Percentiles rank a stretch among this genome's conserved stretches.
phyloP scores from a whole-genome alignment of 805 yeast genomes.

The Pichia exigua region DNA sequence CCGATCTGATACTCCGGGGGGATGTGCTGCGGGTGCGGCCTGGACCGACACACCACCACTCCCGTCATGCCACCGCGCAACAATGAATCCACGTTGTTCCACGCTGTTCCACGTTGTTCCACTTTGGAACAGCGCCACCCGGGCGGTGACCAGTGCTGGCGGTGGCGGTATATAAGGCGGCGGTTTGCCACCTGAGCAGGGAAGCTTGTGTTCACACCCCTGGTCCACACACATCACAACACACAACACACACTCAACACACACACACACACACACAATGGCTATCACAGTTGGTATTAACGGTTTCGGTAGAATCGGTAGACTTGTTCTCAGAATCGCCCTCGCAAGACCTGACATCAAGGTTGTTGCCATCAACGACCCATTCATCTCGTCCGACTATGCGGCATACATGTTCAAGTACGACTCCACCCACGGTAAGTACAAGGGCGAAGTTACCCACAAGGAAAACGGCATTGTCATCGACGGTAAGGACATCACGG shows the following conservation, averaged over 20 bases:
- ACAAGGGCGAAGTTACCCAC: slow-evolving; percentile 60
- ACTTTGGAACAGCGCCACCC: not conserved
- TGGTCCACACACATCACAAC: too few relatives aligned
- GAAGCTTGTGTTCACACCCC: too few relatives aligned
- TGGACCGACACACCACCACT: too few relatives aligned
- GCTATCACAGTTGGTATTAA: slow-evolving; percentile 77
- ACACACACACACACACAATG: slow-evolving; percentile 24
- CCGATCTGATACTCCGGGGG: too few relatives aligned
- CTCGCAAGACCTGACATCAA: slow-evolving; percentile 64
- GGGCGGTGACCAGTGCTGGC: not conserved
- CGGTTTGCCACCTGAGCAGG: not conserved
- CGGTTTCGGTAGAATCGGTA: slow-evolving; percentile 94
- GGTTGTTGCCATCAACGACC: slow-evolving; percentile 86
- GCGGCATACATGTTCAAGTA: slow-evolving; percentile 95
- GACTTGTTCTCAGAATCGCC: slow-evolving; percentile 82
- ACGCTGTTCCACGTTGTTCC: too few relatives aligned
- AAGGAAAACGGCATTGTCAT: slow-evolving; percentile 56
- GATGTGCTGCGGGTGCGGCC: too few relatives aligned
- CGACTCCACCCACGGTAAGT: slow-evolving; percentile 88
- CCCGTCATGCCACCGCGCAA: too few relatives aligned
- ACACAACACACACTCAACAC: not conserved
- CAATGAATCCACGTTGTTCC: too few relatives aligned
- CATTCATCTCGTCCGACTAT: slow-evolving; percentile 82
- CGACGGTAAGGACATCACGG: slow-evolving; percentile 58
- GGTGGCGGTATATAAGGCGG: too few relatives aligned